A percentile compares a stretch with the other conserved stretches of the same genome.
These are phyloP conservation scores for Globisporangium alternatum DNA, from an alignment of 352 stramenopile species.

Conservation along the genomic window DNA sequence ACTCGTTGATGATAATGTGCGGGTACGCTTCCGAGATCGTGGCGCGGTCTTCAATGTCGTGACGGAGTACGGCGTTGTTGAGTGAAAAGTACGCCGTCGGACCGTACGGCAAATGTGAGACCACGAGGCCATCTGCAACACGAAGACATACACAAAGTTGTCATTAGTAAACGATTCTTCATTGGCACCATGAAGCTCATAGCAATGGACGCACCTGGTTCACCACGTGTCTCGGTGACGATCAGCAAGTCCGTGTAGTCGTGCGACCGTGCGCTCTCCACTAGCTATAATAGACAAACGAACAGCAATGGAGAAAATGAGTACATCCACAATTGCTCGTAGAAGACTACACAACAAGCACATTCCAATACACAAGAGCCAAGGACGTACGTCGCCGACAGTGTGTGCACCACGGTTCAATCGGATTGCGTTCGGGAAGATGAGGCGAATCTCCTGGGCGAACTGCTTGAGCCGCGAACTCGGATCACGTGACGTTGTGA, in stretches of 20 bases:
- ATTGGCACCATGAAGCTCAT: not conserved
- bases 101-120: slow-evolving; percentile 98
- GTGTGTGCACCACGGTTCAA: slow-evolving; percentile 97
- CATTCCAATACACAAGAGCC: not conserved
- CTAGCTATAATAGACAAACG: slow-evolving; percentile 78
- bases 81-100: slow-evolving; percentile 99
- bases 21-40: slow-evolving; percentile 93
- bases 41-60: slow-evolving; percentile 97
- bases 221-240: slow-evolving; percentile 97
- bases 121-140: slow-evolving; percentile 92
- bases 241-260: slow-evolving; percentile 99
- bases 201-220: slow-evolving; percentile 73
- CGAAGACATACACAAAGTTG: not conserved
- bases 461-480: slow-evolving; percentile 99
- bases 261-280: slow-evolving; percentile 93
- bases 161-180: not conserved
- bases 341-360: not conserved
- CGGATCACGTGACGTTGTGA: slow-evolving; percentile 97
- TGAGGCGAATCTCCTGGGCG: slow-evolving; percentile 98
- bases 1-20: slow-evolving; percentile 97
- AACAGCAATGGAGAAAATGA: not conserved
- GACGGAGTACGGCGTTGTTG: slow-evolving; percentile 95
- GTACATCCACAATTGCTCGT: not conserved
- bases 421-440: slow-evolving; percentile 97
- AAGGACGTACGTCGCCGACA: slow-evolving; percentile 71